These are phyloP conservation scores for Ascodesmis nigricans DNA, from an alignment of 495 filamentous ascomycete species.

Conservation along the genomic window DNA sequence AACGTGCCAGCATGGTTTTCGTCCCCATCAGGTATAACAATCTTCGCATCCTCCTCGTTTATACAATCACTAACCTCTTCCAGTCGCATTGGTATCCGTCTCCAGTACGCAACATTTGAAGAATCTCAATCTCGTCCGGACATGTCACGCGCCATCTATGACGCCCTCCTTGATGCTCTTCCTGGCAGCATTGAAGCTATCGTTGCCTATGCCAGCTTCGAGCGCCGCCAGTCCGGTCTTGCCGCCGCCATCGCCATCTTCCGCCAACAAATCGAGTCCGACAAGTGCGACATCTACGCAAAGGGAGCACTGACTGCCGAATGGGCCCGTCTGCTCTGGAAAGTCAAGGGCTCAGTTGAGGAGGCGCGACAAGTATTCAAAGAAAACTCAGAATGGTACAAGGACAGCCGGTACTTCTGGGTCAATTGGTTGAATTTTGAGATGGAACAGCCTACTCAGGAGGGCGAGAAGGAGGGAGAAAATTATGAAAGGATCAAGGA, in stretches of 20 bases:
- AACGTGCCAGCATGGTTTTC: conserved; percentile 62
- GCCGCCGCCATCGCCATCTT: conserved; percentile 75
- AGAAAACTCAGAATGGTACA: conserved; percentile 64
- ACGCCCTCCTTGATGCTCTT: conserved; percentile 42
- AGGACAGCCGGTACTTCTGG: conserved; percentile 83
- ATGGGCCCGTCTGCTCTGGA: conserved; percentile 80
- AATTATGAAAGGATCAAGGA: conserved; percentile 55
- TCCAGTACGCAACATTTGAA: conserved; percentile 89
- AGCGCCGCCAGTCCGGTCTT: conserved; percentile 62
- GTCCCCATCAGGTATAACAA: conserved; percentile 46
- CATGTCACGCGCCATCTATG: conserved; percentile 62
- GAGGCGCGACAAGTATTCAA: conserved; percentile 73
- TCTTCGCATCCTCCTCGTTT: neutral
- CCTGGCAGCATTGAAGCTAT: conserved; percentile 76
- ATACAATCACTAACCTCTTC: conserved; percentile 2
- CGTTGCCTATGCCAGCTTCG: conserved; percentile 66
- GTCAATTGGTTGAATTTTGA: conserved; percentile 75
- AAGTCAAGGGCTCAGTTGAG: conserved; percentile 61
- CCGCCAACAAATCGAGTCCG: conserved; percentile 53
- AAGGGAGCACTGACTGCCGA: conserved; percentile 75
- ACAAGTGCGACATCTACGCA: conserved; percentile 48
- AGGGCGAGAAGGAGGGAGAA: conserved; percentile 35
- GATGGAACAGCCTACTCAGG: conserved; percentile 61
- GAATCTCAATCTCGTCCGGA: conserved; percentile 56
- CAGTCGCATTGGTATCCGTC: conserved; percentile 47